Percentiles rank a stretch among this genome's conserved stretches.
These are phyloP conservation scores for Albatrellus sp. DNA, from an alignment of 1,284 basidiomycete genomes.

Conservation along the genomic window DNA sequence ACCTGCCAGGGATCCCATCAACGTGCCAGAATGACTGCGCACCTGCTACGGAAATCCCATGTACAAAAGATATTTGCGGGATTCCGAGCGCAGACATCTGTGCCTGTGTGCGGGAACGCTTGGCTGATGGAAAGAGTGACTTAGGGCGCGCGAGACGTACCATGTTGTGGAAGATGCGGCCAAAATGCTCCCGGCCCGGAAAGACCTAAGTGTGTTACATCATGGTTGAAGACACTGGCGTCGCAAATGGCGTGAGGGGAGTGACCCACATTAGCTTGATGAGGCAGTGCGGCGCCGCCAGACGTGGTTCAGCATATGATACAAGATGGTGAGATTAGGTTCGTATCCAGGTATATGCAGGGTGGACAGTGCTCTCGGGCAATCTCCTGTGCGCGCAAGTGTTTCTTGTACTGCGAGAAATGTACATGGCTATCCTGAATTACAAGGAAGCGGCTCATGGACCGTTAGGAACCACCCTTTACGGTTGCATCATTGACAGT, in stretches of 20 bases:
- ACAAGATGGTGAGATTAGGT: neutral
- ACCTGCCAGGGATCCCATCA: slow-evolving; percentile 38
- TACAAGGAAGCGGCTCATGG: slow-evolving; percentile 12
- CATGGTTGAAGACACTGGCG: neutral
- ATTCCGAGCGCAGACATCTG: slow-evolving; percentile 86
- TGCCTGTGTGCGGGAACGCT: slow-evolving; percentile 32
- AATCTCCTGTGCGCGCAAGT: slow-evolving; percentile 87
- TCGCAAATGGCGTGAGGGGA: neutral
- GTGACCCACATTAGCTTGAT: slow-evolving; percentile 71
- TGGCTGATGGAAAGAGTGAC: neutral
- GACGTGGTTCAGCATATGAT: slow-evolving; percentile 24
- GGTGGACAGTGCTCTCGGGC: slow-evolving; percentile 84
- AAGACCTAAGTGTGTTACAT: slow-evolving; percentile 37
- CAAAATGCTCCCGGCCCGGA: slow-evolving; percentile 88
- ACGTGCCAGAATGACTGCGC: slow-evolving; percentile 22
- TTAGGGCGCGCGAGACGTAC: slow-evolving; percentile 25
- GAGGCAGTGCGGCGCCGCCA: slow-evolving; percentile 85
- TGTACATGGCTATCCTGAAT: slow-evolving; percentile 3
- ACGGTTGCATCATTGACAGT: slow-evolving; percentile 92
- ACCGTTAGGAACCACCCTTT: slow-evolving; percentile 91
- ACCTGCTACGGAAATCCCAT: slow-evolving; percentile 86
- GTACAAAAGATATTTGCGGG: slow-evolving; percentile 87
- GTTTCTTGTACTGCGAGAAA: slow-evolving; percentile 73
- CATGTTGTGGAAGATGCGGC: slow-evolving; percentile 96
- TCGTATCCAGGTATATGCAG: slow-evolving; percentile 81